phyloP scores from a whole-genome alignment of 23 red algal genomes.

The Gracilaria gracilis region DNA sequence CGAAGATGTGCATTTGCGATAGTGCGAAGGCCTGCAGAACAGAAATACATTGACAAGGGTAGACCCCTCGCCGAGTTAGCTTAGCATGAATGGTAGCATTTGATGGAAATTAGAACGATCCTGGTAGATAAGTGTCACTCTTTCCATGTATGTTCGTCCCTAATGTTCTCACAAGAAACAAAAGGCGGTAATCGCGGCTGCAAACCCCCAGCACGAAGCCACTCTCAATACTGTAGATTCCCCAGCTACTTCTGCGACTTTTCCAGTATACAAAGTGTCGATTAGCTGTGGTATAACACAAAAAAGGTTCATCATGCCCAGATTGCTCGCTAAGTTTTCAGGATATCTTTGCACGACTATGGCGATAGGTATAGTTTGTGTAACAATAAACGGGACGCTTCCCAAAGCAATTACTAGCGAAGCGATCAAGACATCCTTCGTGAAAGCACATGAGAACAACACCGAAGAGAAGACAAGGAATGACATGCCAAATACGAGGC shows the following conservation, averaged over 20 bases:
- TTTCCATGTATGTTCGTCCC: too few species aligned
- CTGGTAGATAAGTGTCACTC: too few species aligned
- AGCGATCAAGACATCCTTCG: slow-evolving; percentile 61
- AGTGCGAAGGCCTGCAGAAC: too few species aligned
- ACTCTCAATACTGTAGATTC: slow-evolving; percentile 73
- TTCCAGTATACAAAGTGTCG: slow-evolving; percentile 75
- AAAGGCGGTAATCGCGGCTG: slow-evolving; percentile 59
- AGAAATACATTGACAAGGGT: too few species aligned
- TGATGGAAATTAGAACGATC: too few species aligned
- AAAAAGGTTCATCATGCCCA: slow-evolving; percentile 73
- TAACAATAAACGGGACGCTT: slow-evolving; percentile 72
- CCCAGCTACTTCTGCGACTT: slow-evolving; percentile 51
- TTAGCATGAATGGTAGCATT: too few species aligned
- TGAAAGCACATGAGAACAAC: slow-evolving; percentile 59
- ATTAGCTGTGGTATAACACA: slow-evolving; percentile 73
- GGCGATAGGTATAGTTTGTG: slow-evolving; percentile 77
- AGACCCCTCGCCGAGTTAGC: too few species aligned
- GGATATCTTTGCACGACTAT: slow-evolving; percentile 67
- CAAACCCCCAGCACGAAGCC: slow-evolving; percentile 64
- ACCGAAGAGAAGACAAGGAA: slow-evolving; percentile 63
- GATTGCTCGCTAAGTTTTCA: slow-evolving; percentile 65
- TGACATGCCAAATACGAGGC: slow-evolving; percentile 59
- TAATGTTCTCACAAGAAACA: slow-evolving; percentile 38
- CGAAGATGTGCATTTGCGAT: too few species aligned
- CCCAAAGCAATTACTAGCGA: slow-evolving; percentile 59